Evolutionary conservation across 148 eudicot species (phyloP).

Genomic region (Silene uniflora): DNA sequence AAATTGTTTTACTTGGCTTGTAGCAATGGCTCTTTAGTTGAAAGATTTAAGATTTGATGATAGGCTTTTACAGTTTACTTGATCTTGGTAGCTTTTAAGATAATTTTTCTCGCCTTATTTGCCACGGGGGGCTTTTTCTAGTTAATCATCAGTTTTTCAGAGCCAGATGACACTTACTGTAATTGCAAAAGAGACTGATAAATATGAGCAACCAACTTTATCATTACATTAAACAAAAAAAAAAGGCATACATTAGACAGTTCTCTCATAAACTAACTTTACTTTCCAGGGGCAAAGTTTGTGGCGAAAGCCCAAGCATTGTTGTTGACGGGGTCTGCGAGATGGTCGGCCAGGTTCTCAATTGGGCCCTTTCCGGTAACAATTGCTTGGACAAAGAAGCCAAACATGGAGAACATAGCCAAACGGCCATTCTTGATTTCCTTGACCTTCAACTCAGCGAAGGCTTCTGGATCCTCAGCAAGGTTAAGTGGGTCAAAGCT

Average conservation of each 20-base stretch:
- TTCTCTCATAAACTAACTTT: background rate
- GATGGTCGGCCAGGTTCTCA: slow-evolving; percentile 22
- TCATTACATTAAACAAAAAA: background rate
- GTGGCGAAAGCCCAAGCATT: slow-evolving; percentile 27
- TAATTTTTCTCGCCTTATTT: background rate
- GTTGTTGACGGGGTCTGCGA: slow-evolving; percentile 20
- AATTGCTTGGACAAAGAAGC: slow-evolving; percentile 25
- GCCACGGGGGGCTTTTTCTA: background rate
- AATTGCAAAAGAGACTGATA: background rate
- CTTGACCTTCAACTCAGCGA: slow-evolving; percentile 24
- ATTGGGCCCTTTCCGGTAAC: slow-evolving; percentile 26
- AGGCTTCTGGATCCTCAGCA: slow-evolving; percentile 25
- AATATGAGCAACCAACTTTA: slow-evolving; percentile 2
- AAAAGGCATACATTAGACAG: background rate
- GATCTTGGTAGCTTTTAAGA: background rate
- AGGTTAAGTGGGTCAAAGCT: slow-evolving; percentile 23
- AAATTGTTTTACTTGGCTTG: background rate
- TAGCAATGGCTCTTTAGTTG: background rate
- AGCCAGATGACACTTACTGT: background rate
- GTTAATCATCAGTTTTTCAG: background rate
- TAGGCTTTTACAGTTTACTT: background rate
- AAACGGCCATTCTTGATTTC: slow-evolving; percentile 23
- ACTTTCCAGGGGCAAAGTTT: slow-evolving; percentile 26
- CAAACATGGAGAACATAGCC: slow-evolving; percentile 28
- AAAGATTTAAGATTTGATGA: background rate